Conservation (phyloP, 2,329 filamentous ascomycete species). For the Fusarium keratoplasticum region DNA sequence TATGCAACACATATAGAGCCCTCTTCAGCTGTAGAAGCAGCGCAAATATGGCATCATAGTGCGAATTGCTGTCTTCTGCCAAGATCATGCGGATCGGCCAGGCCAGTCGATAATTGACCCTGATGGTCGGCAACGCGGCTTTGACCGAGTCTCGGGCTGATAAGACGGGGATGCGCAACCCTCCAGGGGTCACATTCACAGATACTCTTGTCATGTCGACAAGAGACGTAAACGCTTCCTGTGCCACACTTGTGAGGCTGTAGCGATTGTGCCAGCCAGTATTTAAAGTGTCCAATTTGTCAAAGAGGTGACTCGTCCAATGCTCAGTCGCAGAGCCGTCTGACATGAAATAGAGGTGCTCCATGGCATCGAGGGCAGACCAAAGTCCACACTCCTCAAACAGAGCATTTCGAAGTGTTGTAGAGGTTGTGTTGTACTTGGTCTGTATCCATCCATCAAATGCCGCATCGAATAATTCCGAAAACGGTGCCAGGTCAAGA, state of each 20-base stretch:
- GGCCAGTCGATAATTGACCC: constrained; percentile 74
- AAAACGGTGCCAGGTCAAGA: constrained; percentile 72
- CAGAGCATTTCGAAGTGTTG: constrained; percentile 73
- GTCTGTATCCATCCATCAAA: constrained; percentile 83
- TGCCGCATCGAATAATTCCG: constrained; percentile 77
- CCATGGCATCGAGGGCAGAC: constrained; percentile 73
- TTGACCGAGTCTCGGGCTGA: constrained; percentile 68
- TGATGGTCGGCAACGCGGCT: constrained; percentile 68
- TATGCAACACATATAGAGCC: constrained; percentile 74
- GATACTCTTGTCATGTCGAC: constrained; percentile 73
- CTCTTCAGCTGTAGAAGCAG: constrained; percentile 83
- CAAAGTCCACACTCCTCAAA: constrained; percentile 77
- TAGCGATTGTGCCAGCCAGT: constrained; percentile 83
- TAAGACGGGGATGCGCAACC: constrained; percentile 55
- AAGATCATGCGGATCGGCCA: constrained; percentile 80
- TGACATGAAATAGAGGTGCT: constrained; percentile 79
- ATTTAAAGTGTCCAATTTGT: constrained; percentile 73
- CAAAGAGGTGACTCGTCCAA: constrained; percentile 78
- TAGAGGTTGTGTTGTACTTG: constrained; percentile 77
- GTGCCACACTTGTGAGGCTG: constrained; percentile 80
- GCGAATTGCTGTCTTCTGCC: constrained; percentile 69
- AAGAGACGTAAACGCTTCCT: constrained; percentile 73
- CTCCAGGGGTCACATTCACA: constrained; percentile 62
- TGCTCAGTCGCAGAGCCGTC: constrained; percentile 76
- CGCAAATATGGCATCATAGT: constrained; percentile 79